These are phyloP conservation scores for Hypholoma sublateritium DNA, from an alignment of 768 basidiomycete genomes.

Conservation along the genomic window DNA sequence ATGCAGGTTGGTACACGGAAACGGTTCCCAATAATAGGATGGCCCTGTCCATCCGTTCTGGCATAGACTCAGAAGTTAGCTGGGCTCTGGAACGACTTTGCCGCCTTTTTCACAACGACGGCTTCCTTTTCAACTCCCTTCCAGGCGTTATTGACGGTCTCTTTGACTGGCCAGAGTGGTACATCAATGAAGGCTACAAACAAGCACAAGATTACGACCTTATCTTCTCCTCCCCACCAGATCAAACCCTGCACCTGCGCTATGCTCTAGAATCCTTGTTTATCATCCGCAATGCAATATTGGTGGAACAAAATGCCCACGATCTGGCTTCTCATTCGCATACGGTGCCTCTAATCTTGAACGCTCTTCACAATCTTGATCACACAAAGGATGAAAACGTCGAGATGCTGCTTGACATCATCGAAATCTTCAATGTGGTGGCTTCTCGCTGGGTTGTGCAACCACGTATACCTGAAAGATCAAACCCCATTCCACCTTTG, in stretches of 20 bases:
- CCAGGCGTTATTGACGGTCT: constrained; percentile 83
- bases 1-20: constrained; percentile 84
- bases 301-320: constrained; percentile 63
- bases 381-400: constrained; percentile 61
- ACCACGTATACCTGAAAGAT: constrained; percentile 28
- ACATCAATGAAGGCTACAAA: constrained; percentile 60
- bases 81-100: constrained; percentile 91
- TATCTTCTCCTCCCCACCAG: constrained; percentile 58
- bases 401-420: constrained; percentile 70
- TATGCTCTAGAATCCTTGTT: constrained; percentile 87
- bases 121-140: constrained; percentile 68
- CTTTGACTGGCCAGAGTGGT: constrained; percentile 89
- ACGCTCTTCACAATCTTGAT: constrained; percentile 62
- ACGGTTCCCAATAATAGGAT: constrained; percentile 79
- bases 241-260: constrained; percentile 53
- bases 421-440: constrained; percentile 72
- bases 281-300: constrained; percentile 82
- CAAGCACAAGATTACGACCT: constrained; percentile 36
- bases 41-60: constrained; percentile 85
- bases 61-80: constrained; percentile 76
- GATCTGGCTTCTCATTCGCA: constrained; percentile 60
- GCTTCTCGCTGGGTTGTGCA: constrained; percentile 42
- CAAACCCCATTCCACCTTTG: constrained; percentile 58
- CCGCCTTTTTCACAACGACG: constrained; percentile 76
- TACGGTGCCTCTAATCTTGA: constrained; percentile 65